Conservation (phyloP, 352 stramenopile genomes). For the Globisporangium echinulatum region DNA sequence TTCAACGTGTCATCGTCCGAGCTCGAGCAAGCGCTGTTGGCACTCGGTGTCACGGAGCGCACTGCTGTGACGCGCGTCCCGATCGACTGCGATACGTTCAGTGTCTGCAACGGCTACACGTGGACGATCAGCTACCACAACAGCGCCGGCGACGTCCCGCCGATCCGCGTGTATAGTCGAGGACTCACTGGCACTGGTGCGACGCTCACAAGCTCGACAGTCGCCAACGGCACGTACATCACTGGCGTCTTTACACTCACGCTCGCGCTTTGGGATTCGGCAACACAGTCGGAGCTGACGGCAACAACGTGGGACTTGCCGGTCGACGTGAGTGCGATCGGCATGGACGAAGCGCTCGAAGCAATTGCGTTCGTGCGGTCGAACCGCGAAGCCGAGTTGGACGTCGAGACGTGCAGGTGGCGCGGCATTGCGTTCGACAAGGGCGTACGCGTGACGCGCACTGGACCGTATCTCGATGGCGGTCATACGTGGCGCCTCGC, state of each 20-base stretch:
- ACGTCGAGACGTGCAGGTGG: constrained; percentile 40
- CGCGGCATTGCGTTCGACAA: constrained; percentile 63
- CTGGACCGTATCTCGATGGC: constrained; percentile 61
- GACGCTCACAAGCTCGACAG: constrained; percentile 23
- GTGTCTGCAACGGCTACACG: constrained; percentile 55
- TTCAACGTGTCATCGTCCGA: constrained; percentile 29
- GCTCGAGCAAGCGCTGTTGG: constrained; percentile 29
- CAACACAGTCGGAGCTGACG: constrained; percentile 25
- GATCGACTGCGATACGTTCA: constrained; percentile 50
- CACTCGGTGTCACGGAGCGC: constrained; percentile 33
- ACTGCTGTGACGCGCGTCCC: constrained; percentile 27
- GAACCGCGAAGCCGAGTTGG: constrained; percentile 56
- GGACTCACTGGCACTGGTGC: constrained; percentile 27
- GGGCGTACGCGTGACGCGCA: constrained; percentile 59
- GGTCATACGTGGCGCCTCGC: constrained; percentile 67
- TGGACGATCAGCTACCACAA: constrained; percentile 62
- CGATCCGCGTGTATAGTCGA: constrained; percentile 32
- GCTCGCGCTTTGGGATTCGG: constrained; percentile 43
- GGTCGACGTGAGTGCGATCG: constrained; percentile 60
- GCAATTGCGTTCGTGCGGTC: constrained; percentile 59
- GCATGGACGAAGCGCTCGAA: constrained; percentile 72
- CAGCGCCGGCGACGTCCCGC: constrained; percentile 56
- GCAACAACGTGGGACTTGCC: constrained; percentile 62
- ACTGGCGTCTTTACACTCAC: constrained; percentile 48
- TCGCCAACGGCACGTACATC: constrained; percentile 74